phyloP scores from a whole-genome alignment of 1,284 basidiomycete genomes.

The Ceratobasidium sp. region DNA sequence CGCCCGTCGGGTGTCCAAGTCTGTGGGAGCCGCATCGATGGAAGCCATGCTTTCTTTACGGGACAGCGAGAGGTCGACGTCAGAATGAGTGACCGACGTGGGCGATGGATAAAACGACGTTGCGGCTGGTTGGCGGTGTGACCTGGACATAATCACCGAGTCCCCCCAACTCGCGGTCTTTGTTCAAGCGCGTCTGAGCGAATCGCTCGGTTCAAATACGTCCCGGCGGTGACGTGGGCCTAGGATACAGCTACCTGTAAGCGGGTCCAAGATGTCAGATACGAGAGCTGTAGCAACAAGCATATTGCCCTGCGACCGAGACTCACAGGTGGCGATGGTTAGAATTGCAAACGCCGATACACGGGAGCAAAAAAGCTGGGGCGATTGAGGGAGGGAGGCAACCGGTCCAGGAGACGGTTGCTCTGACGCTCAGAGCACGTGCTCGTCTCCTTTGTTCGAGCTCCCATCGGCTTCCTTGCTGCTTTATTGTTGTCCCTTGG shows the following conservation, averaged over 20 bases:
- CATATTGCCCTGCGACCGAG: no score
- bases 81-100: not conserved
- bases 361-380: not conserved
- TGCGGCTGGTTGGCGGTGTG: not conserved
- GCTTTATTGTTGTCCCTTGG: not conserved
- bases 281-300: no score
- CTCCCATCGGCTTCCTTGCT: not conserved
- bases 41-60: slow-evolving; percentile 18
- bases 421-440: not conserved
- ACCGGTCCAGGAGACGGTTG: not conserved
- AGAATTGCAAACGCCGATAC: not conserved
- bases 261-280: not conserved
- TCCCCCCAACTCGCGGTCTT: no score
- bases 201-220: no score
- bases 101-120: slow-evolving; percentile 27
- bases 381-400: no score
- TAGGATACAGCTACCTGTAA: not conserved
- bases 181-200: not conserved
- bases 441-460: slow-evolving; percentile 14
- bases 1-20: not conserved
- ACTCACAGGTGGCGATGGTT: not conserved
- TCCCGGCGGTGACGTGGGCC: no score
- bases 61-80: slow-evolving; percentile 6
- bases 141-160: not conserved
- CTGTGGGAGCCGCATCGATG: not conserved